Evolutionary conservation across 148 eudicot species (phyloP), one percentile per base, ranked within the genome.

Genomic region (Polygonum maritimum): DNA sequence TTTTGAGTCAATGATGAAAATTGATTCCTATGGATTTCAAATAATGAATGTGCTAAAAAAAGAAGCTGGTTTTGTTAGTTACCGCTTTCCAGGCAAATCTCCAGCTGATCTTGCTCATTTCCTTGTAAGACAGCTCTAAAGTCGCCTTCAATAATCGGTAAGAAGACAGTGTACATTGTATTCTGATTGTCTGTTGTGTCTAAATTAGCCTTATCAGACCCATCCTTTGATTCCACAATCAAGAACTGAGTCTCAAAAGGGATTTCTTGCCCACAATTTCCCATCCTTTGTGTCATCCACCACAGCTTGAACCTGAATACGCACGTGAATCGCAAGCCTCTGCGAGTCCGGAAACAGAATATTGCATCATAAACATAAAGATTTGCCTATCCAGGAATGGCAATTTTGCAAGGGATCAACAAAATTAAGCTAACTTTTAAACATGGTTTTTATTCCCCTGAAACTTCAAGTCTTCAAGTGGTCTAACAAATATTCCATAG

Each of bases 221-320:
- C 87, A 45, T 82, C 79, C 2, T 47, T 70, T 26, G 86, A 86
- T 83, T 93, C 94, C 7, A 93, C 86, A 2, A 93, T 83, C 81
- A 93, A 76, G 78, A 93, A 93, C 21, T 91, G 98, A 31, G 96
- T 91, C 86, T 93, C 98, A 63, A 82, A 83, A 2, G 98, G 96
- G 44, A 93, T 79, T n/a, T 93, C 91, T 48, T 81, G 80, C 13
- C 94, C 98, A 74, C 48, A 71, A 44, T 48, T 82, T 7, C 96
- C 98, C 92, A 91, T 91, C 70, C 92, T 89, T 65, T 91, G 98
- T 1, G 94, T 89, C 98, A 93, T 93, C 98, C 98, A 91, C 96
- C 98, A 93, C 75, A 93, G 36, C 75, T 93, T 93, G 88, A 91
- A 93, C 67, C 96, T 89, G 74, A 91, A 93, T 22, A 86, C 89